Conservation (phyloP, 768 basidiomycete species). For the Mycena galericulata region DNA sequence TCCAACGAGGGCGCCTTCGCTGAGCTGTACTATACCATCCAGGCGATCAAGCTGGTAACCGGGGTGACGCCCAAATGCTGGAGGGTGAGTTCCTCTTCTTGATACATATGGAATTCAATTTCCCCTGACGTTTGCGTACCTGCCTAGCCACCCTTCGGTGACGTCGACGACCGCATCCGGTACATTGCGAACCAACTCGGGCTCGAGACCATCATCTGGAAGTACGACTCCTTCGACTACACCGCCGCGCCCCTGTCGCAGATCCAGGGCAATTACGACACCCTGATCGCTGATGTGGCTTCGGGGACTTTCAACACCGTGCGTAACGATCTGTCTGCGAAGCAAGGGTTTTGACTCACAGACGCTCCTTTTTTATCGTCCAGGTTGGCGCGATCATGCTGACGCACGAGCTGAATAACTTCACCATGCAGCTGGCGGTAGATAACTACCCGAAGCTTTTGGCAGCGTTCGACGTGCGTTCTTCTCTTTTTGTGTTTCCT, state of each 20-base stretch:
- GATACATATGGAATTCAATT: neutral
- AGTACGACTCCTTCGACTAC: slow-evolving; percentile 81
- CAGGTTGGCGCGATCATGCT: slow-evolving; percentile 30
- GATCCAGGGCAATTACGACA: slow-evolving; percentile 30
- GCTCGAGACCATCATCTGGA: slow-evolving; percentile 75
- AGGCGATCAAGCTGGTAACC: slow-evolving; percentile 65
- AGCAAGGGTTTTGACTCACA: neutral
- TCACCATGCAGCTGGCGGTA: slow-evolving; percentile 69
- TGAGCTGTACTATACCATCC: slow-evolving; percentile 76
- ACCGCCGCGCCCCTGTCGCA: neutral
- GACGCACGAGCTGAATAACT: slow-evolving; percentile 71
- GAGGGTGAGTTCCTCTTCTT: slow-evolving; percentile 55
- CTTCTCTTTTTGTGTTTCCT: neutral
- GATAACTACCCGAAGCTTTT: slow-evolving; percentile 61
- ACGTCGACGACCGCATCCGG: slow-evolving; percentile 34
- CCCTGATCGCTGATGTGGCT: slow-evolving; percentile 2
- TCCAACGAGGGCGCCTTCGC: slow-evolving; percentile 77
- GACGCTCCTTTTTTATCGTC: too few species aligned
- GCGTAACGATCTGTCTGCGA: neutral
- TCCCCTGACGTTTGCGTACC: neutral
- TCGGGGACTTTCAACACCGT: slow-evolving; percentile 19
- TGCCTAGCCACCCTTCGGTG: slow-evolving; percentile 37
- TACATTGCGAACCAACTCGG: slow-evolving; percentile 27
- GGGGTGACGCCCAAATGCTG: slow-evolving; percentile 72
- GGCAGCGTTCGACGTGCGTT: slow-evolving; percentile 56